Evolutionary conservation across 164 flowering plant genomes (phyloP).

Genomic region (Annona cherimola): DNA sequence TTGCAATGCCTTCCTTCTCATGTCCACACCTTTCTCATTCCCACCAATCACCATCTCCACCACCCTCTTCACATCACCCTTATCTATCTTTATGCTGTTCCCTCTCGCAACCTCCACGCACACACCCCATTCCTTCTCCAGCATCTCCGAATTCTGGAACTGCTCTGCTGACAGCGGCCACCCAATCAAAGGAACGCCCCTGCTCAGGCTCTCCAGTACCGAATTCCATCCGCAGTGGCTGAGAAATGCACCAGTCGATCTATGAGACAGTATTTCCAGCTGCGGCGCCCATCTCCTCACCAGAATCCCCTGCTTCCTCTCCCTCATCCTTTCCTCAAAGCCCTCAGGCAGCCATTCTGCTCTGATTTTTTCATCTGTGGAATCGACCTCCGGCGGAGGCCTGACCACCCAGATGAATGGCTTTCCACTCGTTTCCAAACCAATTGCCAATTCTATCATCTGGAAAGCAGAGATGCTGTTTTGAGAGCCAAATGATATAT

Average conservation of each 20-base stretch:
- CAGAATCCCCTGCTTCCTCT: conserved; percentile 5
- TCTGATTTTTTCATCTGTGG: conserved; percentile 9
- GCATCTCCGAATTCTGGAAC: conserved; percentile 6
- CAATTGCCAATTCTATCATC: conserved; percentile 3
- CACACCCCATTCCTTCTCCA: conserved; percentile 13
- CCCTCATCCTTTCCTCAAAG: conserved; percentile 11
- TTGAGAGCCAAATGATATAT: conserved; percentile 7
- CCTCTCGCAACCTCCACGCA: conserved; percentile 6
- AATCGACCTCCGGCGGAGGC: conserved; percentile 21
- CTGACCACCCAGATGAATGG: conserved; percentile 9
- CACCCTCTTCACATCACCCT: background rate
- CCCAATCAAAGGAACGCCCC: conserved; percentile 7
- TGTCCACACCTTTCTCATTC: conserved; percentile 3
- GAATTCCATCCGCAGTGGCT: conserved; percentile 16
- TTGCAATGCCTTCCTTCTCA: background rate
- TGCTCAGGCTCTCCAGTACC: conserved; percentile 10
- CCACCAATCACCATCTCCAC: conserved; percentile 2
- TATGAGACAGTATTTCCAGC: conserved; percentile 7
- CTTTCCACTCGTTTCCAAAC: conserved; percentile 4
- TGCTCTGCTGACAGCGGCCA: conserved; percentile 11
- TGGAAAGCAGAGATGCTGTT: background rate
- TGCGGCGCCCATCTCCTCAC: conserved; percentile 12
- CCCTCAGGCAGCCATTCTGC: conserved; percentile 19
- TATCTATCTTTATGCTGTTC: background rate
- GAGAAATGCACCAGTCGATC: conserved; percentile 6